These are phyloP conservation scores for Cairneyella variabilis DNA, from an alignment of 495 filamentous ascomycete species.

Conservation along the genomic window DNA sequence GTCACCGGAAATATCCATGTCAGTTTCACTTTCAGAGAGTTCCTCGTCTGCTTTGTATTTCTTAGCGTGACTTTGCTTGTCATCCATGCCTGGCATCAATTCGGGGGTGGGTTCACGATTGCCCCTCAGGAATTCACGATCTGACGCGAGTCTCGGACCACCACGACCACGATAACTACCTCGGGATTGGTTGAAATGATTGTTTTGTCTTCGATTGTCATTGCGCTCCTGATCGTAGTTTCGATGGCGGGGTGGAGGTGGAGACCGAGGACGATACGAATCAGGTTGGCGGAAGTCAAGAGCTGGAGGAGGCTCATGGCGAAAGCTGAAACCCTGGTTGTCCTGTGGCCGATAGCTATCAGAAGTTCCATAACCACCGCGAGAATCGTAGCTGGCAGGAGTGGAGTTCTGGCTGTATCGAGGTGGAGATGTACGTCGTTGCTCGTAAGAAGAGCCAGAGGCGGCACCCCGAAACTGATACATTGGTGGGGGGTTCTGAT, in stretches of 20 bases:
- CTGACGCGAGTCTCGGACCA: constrained; percentile 23
- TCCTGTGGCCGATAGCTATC: constrained; percentile 13
- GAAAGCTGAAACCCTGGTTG: constrained; percentile 18
- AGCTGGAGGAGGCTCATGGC: constrained; percentile 22
- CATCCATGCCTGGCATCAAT: constrained; percentile 27
- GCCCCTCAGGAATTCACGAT: constrained; percentile 22
- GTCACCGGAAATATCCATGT: constrained; percentile 57
- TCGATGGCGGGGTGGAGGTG: constrained; percentile 11
- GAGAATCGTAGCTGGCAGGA: constrained; percentile 9
- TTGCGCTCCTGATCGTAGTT: not conserved
- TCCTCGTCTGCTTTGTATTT: constrained; percentile 50
- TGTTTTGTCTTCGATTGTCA: constrained; percentile 1
- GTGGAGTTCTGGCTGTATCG: constrained; percentile 10
- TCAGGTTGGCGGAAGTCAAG: constrained; percentile 14
- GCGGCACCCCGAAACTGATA: constrained; percentile 22
- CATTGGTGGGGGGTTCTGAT: constrained; percentile 2
- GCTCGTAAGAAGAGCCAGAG: constrained; percentile 9
- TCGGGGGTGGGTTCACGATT: constrained; percentile 28
- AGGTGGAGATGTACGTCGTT: constrained; percentile 5
- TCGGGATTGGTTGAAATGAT: constrained; percentile 7
- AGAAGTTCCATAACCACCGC: not conserved
- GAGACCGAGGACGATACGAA: constrained; percentile 10
- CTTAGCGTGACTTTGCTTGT: constrained; percentile 30
- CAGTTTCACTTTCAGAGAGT: constrained; percentile 65
- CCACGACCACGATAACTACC: constrained; percentile 24